phyloP scores from a whole-genome alignment of 805 yeast species.

The Ogataea kodamae region DNA sequence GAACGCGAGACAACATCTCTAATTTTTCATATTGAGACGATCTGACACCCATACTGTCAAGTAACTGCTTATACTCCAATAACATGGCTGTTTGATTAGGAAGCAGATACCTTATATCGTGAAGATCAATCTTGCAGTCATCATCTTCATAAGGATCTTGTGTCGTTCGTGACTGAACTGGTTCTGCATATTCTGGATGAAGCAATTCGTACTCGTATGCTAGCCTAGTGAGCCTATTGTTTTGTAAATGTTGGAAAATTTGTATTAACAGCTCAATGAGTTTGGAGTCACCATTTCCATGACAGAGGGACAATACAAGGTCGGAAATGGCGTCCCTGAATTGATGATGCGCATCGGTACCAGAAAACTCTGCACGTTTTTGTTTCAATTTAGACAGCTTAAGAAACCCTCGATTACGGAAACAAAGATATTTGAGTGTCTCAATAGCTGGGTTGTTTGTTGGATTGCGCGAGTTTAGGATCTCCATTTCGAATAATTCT shows the following conservation, averaged over 20 bases:
- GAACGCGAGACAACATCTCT: neutral
- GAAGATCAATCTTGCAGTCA: conserved; percentile 23
- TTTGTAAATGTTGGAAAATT: conserved; percentile 47
- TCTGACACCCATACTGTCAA: conserved; percentile 19
- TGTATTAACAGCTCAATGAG: conserved; percentile 49
- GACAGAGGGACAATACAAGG: conserved; percentile 58
- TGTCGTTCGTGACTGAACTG: conserved; percentile 36
- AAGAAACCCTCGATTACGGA: conserved; percentile 78
- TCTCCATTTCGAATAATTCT: conserved; percentile 63
- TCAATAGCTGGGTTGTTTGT: conserved; percentile 62
- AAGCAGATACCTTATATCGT: conserved; percentile 25
- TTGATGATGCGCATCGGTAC: conserved; percentile 18
- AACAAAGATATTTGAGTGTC: conserved; percentile 69
- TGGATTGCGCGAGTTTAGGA: conserved; percentile 44
- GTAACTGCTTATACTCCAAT: conserved; percentile 19
- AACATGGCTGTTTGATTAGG: conserved; percentile 29
- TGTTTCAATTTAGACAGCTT: conserved; percentile 42
- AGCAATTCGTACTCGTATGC: conserved; percentile 57
- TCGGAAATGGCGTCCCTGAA: conserved; percentile 48
- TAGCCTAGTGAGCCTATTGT: conserved; percentile 48
- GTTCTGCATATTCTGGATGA: conserved; percentile 26
- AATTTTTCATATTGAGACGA: conserved; percentile 3
- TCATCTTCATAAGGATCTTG: conserved; percentile 19
- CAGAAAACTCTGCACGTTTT: conserved; percentile 28
- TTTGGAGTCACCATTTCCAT: conserved; percentile 63